Evolutionary conservation across 2,329 filamentous ascomycete genomes (phyloP), one percentile per base, ranked within the genome.

Genomic region (Pyrenophora graminea): DNA sequence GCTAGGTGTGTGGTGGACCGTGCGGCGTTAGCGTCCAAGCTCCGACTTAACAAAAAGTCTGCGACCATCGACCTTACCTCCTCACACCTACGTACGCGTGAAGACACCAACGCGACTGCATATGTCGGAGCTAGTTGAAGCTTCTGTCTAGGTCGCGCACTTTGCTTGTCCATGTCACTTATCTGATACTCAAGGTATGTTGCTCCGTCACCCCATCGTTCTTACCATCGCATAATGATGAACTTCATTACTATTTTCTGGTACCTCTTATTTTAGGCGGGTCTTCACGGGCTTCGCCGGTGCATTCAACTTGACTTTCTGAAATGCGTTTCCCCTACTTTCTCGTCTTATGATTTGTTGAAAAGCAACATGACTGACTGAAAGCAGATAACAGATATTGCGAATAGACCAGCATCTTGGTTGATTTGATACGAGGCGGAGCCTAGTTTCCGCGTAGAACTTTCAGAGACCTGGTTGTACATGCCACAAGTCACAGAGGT

Each of bases 251-350:
- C 52, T 51, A 48, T 59, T 65, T 64, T 61, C 90, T 96, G 91
- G 91, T 91, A 96, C 91, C 91, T 96, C 91, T 96, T 94, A 56
- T 59, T 59, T 65, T 62, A 65, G 42, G 39, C 45, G 30, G 80
- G 25, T 38, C 57, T 59, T 57, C 60, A 58, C 60, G 54, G 58
- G 62, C 55, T 60, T 55, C 51, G 51, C 39, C 41, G 59, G 71
- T 73, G 71, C 69, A 67, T 66, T 70, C 57, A 72, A 68, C 61
- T 66, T 69, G 27, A 69, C 66, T 53, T 64, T 68, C 69, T 73
- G 71, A 73, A 47, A 56, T 32, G 37, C 42, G 50, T 49, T 39
- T 30, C 49, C 45, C 25, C 6, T 21, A 30, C 45, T 42, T n/a
- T 21, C 45, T 37, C 40, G 30, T 51, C 21, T 19, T 15, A 41